A percentile compares a stretch with the other conserved stretches of the same genome.
Evolutionary conservation across 2,329 filamentous ascomycete species (phyloP).

Genomic region (Aspergillus pseudoglaucus): DNA sequence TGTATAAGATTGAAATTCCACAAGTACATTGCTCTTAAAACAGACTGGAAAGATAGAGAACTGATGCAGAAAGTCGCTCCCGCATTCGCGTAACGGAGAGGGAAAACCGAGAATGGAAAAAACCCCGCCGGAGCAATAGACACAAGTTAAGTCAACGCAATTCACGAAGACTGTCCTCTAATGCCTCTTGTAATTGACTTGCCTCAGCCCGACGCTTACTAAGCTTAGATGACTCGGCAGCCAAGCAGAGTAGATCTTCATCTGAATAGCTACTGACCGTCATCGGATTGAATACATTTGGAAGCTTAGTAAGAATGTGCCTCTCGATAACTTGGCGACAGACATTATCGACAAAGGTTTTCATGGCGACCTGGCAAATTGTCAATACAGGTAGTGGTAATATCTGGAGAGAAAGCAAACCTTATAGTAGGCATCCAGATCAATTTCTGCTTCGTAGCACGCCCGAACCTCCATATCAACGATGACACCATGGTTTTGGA

Average conservation of each 20-base stretch:
- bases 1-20: background rate
- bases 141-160: background rate
- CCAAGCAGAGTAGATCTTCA: conserved; percentile 1
- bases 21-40: background rate
- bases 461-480: conserved; percentile 16
- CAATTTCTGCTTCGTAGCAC: conserved; percentile 15
- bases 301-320: conserved; percentile 12
- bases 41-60: background rate
- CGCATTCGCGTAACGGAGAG: background rate
- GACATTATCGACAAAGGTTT: conserved; percentile 23
- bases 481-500: conserved; percentile 5
- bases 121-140: background rate
- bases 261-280: conserved; percentile 3
- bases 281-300: conserved; percentile 3
- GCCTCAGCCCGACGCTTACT: conserved; percentile 4
- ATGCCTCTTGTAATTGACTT: conserved; percentile 1
- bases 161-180: conserved; percentile 2
- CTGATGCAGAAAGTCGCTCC: background rate
- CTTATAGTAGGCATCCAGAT: conserved; percentile 18
- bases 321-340: conserved; percentile 20
- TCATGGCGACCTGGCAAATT: conserved; percentile 16
- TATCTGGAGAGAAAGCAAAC: conserved; percentile 5
- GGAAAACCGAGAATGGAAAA: conserved; percentile 1
- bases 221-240: conserved; percentile 2
- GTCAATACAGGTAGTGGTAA: background rate